Conservation (phyloP, 164 flowering plant genomes). For the Tinospora cordifolia region DNA sequence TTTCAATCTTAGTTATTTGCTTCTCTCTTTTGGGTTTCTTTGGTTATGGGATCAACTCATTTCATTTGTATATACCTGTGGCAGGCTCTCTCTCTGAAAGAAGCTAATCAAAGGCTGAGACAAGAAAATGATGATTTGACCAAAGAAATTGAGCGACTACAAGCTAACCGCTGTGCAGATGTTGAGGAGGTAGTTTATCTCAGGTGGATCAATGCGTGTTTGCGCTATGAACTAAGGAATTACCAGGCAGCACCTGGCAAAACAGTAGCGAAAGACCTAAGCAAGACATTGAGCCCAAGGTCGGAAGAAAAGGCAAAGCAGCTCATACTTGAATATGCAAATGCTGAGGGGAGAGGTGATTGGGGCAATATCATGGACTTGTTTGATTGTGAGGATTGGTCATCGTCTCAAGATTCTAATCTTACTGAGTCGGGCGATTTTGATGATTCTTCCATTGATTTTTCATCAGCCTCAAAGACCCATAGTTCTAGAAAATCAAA, state of each 20-base stretch:
- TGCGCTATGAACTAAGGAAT: slow-evolving; percentile 73
- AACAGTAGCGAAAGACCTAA: slow-evolving; percentile 74
- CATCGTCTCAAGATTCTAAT: slow-evolving; percentile 50
- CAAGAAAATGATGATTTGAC: slow-evolving; percentile 46
- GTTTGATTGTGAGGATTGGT: slow-evolving; percentile 53
- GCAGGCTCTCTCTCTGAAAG: slow-evolving; percentile 43
- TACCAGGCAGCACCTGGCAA: slow-evolving; percentile 55
- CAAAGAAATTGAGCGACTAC: slow-evolving; percentile 60
- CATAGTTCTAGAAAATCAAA: slow-evolving; percentile 30
- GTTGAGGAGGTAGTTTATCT: slow-evolving; percentile 86
- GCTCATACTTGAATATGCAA: slow-evolving; percentile 77
- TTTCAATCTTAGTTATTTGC: neutral
- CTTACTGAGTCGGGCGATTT: slow-evolving; percentile 48
- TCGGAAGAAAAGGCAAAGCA: slow-evolving; percentile 83
- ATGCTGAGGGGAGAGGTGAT: slow-evolving; percentile 38
- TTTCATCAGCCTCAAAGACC: slow-evolving; percentile 20
- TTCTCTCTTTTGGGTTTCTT: neutral
- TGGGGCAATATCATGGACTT: slow-evolving; percentile 27
- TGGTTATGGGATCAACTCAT: neutral
- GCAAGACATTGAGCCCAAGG: slow-evolving; percentile 63
- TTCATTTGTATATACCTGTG: neutral
- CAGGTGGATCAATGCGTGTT: slow-evolving; percentile 89
- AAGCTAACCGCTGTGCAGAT: slow-evolving; percentile 56
- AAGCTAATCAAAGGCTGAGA: slow-evolving; percentile 27
- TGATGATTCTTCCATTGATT: slow-evolving; percentile 43